These are phyloP conservation scores for Mucor plumbeus DNA, from an alignment of 371 early-diverging fungal species.

Conservation along the genomic window DNA sequence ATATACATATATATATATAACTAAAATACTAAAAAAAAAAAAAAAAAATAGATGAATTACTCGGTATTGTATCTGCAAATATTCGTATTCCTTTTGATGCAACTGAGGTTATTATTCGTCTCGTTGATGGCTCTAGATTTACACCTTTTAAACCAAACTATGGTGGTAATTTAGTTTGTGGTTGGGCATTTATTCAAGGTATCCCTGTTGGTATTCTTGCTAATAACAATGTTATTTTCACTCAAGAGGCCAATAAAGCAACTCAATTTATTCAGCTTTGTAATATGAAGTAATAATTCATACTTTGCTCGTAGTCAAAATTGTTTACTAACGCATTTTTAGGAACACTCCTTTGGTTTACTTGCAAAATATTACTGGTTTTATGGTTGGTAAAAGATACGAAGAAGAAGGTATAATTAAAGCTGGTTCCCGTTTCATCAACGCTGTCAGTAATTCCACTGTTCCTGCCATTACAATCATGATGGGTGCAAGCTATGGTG, in stretches of 20 bases:
- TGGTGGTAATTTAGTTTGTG: slow-evolving; percentile 69
- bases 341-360: slow-evolving; percentile 72
- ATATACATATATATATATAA: background rate
- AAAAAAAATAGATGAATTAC: slow-evolving; percentile 53
- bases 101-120: slow-evolving; percentile 69
- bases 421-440: slow-evolving; percentile 78
- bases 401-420: slow-evolving; percentile 84
- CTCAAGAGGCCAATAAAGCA: slow-evolving; percentile 77
- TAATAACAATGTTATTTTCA: slow-evolving; percentile 76
- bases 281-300: slow-evolving; percentile 61
- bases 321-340: background rate
- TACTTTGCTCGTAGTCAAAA: background rate
- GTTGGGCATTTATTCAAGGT: slow-evolving; percentile 72
- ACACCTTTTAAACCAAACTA: slow-evolving; percentile 71
- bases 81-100: slow-evolving; percentile 73
- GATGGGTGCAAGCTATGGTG: slow-evolving; percentile 81
- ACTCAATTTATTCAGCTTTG: slow-evolving; percentile 81
- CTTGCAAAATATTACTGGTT: slow-evolving; percentile 80
- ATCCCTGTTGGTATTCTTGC: slow-evolving; percentile 77
- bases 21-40: background rate
- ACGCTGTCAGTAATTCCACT: slow-evolving; percentile 74
- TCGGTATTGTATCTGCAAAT: slow-evolving; percentile 71
- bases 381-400: slow-evolving; percentile 80
- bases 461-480: slow-evolving; percentile 79
- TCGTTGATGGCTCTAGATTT: slow-evolving; percentile 73